Evolutionary conservation across 352 stramenopile species (phyloP).

Genomic region (Globisporangium polare): DNA sequence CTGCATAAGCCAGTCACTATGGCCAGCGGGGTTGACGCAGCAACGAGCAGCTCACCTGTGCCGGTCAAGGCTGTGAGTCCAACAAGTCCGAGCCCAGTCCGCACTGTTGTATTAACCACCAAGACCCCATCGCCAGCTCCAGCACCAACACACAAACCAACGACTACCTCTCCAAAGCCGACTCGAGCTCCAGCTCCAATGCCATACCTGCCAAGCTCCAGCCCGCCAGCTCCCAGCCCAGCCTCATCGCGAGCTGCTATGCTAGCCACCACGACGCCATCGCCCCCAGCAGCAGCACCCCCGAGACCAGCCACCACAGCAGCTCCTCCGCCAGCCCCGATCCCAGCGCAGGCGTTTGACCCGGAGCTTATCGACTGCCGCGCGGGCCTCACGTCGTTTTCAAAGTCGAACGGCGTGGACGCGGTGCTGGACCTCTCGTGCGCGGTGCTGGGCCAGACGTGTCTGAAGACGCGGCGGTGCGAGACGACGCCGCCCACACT

Average conservation of each 20-base stretch:
- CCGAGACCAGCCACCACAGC: neutral
- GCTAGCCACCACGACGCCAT: neutral
- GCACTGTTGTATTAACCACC: neutral
- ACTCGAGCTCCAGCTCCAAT: neutral
- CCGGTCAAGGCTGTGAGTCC: neutral
- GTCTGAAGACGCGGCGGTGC: neutral
- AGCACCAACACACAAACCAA: neutral
- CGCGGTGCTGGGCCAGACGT: neutral
- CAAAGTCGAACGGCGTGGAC: neutral
- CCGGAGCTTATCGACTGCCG: conserved; percentile 1
- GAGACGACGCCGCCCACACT: neutral
- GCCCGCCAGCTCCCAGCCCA: neutral
- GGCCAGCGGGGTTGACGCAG: neutral
- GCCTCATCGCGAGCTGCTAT: neutral
- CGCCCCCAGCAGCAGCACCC: neutral
- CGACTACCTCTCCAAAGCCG: neutral
- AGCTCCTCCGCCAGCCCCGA: neutral
- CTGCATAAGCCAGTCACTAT: neutral
- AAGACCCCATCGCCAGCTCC: neutral
- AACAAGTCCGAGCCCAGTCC: neutral
- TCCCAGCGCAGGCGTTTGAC: neutral
- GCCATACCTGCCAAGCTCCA: too few relatives aligned
- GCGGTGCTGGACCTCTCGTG: neutral
- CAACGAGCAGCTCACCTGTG: neutral
- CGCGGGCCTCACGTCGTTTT: neutral